These are phyloP conservation scores for Fusarium newnesense DNA, from an alignment of 2,329 filamentous ascomycete genomes.

Conservation along the genomic window DNA sequence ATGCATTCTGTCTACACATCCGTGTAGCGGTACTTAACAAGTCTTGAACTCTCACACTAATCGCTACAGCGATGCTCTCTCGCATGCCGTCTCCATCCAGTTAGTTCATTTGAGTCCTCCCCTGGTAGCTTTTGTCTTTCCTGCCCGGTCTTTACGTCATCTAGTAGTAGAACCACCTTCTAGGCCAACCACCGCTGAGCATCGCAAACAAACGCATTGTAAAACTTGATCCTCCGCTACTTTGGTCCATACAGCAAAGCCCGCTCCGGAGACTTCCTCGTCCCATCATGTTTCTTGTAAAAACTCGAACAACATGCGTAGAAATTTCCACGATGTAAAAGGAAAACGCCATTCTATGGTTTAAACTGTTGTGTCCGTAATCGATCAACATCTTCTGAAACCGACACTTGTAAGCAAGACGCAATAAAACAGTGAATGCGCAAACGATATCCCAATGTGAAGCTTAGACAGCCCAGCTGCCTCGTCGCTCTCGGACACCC, in stretches of 20 bases:
- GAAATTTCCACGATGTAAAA: slow-evolving; percentile 11
- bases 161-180: slow-evolving; percentile 13
- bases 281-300: slow-evolving; percentile 30
- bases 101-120: neutral
- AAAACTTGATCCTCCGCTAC: slow-evolving; percentile 4
- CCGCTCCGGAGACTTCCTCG: slow-evolving; percentile 22
- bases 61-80: slow-evolving; percentile 4
- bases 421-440: neutral
- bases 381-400: slow-evolving; percentile 1
- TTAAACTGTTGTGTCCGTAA: slow-evolving; percentile 9
- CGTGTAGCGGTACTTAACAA: slow-evolving; percentile 2
- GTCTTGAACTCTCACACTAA: slow-evolving; percentile 4
- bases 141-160: slow-evolving; percentile 5
- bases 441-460: neutral
- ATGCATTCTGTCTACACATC: slow-evolving; percentile 17
- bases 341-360: slow-evolving; percentile 33
- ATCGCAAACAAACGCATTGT: slow-evolving; percentile 1
- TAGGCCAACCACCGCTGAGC: slow-evolving; percentile 13
- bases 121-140: slow-evolving; percentile 14
- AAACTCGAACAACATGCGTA: slow-evolving; percentile 11
- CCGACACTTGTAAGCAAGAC: neutral
- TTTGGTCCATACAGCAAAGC: neutral
- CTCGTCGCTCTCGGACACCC: slow-evolving; percentile 73
- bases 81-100: neutral
- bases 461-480: slow-evolving; percentile 76